Conservation (phyloP, 2,329 filamentous ascomycete genomes). For the Aspergillus clavatus region DNA sequence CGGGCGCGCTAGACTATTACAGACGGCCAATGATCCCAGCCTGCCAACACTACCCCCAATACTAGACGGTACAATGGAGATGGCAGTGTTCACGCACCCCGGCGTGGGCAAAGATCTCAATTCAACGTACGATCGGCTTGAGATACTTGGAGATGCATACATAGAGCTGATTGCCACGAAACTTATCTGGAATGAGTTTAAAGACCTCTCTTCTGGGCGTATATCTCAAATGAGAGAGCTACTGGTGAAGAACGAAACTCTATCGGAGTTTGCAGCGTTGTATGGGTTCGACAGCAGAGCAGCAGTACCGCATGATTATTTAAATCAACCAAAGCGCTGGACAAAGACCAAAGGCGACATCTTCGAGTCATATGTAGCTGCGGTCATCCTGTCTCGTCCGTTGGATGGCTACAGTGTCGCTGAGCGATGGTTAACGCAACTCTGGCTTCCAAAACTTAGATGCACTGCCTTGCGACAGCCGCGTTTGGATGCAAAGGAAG, state of each 20-base stretch:
- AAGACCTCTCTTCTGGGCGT: slow-evolving; percentile 59
- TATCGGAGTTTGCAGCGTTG: slow-evolving; percentile 62
- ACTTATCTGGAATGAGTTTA: slow-evolving; percentile 70
- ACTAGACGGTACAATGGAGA: slow-evolving; percentile 54
- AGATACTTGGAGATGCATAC: slow-evolving; percentile 86
- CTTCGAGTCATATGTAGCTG: slow-evolving; percentile 87
- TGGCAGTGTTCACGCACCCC: slow-evolving; percentile 63
- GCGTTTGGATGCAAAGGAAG: slow-evolving; percentile 49
- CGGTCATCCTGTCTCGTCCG: slow-evolving; percentile 64
- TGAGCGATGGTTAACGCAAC: slow-evolving; percentile 64
- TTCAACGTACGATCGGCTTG: slow-evolving; percentile 70
- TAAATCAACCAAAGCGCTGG: slow-evolving; percentile 49
- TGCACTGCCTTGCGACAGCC: slow-evolving; percentile 22
- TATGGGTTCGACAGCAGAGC: slow-evolving; percentile 68
- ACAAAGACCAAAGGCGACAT: slow-evolving; percentile 78
- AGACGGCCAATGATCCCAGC: not conserved
- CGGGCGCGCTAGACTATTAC: not conserved
- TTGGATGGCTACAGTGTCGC: slow-evolving; percentile 57
- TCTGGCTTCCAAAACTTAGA: slow-evolving; percentile 66
- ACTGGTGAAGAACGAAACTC: slow-evolving; percentile 73
- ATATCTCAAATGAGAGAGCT: slow-evolving; percentile 72
- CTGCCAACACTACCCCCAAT: slow-evolving; percentile 53
- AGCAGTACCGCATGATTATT: slow-evolving; percentile 49
- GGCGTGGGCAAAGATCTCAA: slow-evolving; percentile 37
- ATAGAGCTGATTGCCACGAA: slow-evolving; percentile 71